Conservation (phyloP, 148 eudicot species). For the Simmondsia chinensis region DNA sequence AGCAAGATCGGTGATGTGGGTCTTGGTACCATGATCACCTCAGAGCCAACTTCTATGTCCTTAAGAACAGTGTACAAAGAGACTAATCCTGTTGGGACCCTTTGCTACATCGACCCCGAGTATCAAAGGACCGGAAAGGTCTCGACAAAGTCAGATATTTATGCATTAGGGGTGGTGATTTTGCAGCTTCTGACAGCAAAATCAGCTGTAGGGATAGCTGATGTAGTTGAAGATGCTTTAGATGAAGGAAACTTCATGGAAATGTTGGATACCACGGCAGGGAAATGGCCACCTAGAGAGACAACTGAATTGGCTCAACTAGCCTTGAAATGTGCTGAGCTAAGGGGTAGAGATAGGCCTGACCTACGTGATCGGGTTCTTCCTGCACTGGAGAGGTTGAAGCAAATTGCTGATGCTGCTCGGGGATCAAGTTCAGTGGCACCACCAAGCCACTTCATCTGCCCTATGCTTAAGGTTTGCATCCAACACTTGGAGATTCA, state of each 20-base stretch:
- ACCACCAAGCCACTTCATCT: constrained; percentile 57
- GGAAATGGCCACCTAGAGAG: constrained; percentile 73
- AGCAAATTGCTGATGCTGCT: constrained; percentile 49
- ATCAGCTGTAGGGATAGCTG: constrained; percentile 53
- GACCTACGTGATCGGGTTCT: constrained; percentile 56
- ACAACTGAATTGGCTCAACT: constrained; percentile 50
- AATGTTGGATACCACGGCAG: constrained; percentile 62
- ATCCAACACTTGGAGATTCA: background rate
- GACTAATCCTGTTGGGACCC: constrained; percentile 69
- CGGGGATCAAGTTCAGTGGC: constrained; percentile 21
- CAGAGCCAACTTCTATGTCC: constrained; percentile 25
- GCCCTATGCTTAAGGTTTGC: constrained; percentile 75
- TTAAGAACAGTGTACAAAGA: constrained; percentile 39
- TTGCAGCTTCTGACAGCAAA: constrained; percentile 78
- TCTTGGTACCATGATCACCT: constrained; percentile 56
- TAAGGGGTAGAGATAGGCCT: constrained; percentile 79
- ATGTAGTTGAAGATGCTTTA: constrained; percentile 59
- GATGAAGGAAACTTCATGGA: constrained; percentile 40
- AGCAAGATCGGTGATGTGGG: constrained; percentile 99
- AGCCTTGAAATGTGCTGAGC: constrained; percentile 73
- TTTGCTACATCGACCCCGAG: constrained; percentile 90
- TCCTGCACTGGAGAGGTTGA: constrained; percentile 65
- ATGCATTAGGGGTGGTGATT: constrained; percentile 88
- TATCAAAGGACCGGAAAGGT: constrained; percentile 80
- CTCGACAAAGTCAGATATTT: constrained; percentile 73